Conservation (phyloP, 1,284 basidiomycete species). For the Puccinia hordei region DNA sequence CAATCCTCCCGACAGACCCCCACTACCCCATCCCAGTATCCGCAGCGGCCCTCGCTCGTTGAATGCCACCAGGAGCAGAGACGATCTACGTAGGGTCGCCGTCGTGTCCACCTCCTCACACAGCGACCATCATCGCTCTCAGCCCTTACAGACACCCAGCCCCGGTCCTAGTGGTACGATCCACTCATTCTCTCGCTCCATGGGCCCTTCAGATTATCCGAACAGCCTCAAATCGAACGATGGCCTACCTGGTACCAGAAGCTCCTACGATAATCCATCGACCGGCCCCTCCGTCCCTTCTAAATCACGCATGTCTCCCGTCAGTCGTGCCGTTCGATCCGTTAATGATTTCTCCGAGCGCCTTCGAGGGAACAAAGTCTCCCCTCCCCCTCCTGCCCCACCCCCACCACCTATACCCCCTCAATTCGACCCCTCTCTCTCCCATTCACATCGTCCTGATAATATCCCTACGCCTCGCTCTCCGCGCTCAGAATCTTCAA, state of each 20-base stretch:
- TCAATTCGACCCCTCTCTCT: conserved; percentile 32
- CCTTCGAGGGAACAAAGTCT: conserved; percentile 38
- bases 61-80: conserved; percentile 34
- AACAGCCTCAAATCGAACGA: conserved; percentile 56
- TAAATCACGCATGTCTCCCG: conserved; percentile 39
- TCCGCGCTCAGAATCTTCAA: conserved; percentile 43
- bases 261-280: conserved; percentile 52
- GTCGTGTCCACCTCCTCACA: conserved; percentile 20
- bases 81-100: conserved; percentile 37
- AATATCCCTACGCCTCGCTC: conserved; percentile 53
- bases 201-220: conserved; percentile 50
- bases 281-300: conserved; percentile 29
- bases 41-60: conserved; percentile 39
- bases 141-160: conserved; percentile 12
- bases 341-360: conserved; percentile 46
- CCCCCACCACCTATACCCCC: conserved; percentile 47
- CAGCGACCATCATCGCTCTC: conserved; percentile 17
- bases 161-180: conserved; percentile 33
- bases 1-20: conserved; percentile 31
- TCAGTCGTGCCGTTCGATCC: conserved; percentile 51
- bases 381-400: conserved; percentile 32
- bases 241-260: conserved; percentile 59
- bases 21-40: conserved; percentile 27
- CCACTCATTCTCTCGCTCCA: conserved; percentile 18
- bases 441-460: conserved; percentile 53